Percentiles rank a stretch among this genome's conserved stretches.
These are phyloP conservation scores for Lipomyces spencermartinsiae DNA, from an alignment of 805 yeast species.

Conservation along the genomic window DNA sequence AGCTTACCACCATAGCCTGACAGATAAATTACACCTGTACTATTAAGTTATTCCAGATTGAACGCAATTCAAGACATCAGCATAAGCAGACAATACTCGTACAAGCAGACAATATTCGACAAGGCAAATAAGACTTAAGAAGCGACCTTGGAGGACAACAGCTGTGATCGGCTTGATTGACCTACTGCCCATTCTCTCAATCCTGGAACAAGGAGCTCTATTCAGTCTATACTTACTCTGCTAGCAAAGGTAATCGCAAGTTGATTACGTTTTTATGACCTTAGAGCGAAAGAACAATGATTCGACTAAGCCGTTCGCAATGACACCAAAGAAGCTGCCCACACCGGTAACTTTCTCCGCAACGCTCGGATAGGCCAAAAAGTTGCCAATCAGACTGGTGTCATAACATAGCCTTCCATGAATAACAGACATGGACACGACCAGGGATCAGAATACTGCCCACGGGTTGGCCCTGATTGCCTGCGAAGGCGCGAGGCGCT, in stretches of 20 bases:
- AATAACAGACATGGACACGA: constrained; percentile 52
- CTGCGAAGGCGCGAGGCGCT: no score
- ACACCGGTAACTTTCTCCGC: constrained; percentile 41
- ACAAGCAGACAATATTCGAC: constrained; percentile 52
- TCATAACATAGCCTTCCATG: constrained; percentile 63
- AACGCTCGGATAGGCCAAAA: constrained; percentile 46
- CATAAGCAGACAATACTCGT: no score
- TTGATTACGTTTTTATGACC: constrained; percentile 27
- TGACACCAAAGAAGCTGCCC: constrained; percentile 56
- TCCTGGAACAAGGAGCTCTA: no score
- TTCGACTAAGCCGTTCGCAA: constrained; percentile 40
- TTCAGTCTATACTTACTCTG: no score
- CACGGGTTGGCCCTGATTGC: constrained; percentile 45
- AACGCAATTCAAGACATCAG: no score
- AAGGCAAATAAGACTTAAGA: constrained; percentile 47
- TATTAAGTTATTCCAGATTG: no score
- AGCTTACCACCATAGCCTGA: no score
- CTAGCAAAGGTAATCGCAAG: constrained; percentile 43
- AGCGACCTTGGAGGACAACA: no score
- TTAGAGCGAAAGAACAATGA: no score
- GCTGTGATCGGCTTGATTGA: constrained; percentile 50
- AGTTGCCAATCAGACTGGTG: constrained; percentile 49
- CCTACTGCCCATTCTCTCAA: no score
- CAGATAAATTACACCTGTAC: no score
- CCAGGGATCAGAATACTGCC: constrained; percentile 56